Evolutionary conservation across 139 green algal genomes (phyloP).

Genomic region (Chlorella vulgaris): DNA sequence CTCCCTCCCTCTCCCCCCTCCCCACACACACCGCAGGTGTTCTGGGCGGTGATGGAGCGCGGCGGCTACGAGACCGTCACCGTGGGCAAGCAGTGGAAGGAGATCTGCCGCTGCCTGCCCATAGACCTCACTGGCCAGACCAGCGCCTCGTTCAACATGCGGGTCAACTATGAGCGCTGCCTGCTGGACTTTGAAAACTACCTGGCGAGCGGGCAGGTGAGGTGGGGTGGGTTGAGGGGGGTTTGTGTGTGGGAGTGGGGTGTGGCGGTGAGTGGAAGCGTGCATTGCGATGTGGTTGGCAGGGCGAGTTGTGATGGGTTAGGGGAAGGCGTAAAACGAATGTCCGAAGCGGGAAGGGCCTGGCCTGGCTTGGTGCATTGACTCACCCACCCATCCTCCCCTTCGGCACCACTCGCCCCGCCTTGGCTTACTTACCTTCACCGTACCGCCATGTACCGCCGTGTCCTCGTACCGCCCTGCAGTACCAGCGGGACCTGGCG

Average conservation of each 20-base stretch:
- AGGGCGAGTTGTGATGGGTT: not conserved
- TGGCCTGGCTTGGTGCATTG: not conserved
- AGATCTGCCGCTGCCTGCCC: slow-evolving; percentile 68
- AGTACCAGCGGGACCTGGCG: slow-evolving; percentile 48
- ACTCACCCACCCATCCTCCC: not conserved
- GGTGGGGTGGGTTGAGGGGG: not conserved
- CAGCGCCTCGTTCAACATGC: slow-evolving; percentile 74
- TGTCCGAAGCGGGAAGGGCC: no score
- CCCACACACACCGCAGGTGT: slow-evolving; percentile 53
- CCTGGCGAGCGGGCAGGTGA: slow-evolving; percentile 51
- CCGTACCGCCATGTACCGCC: not conserved
- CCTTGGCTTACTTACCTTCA: not conserved
- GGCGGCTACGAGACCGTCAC: slow-evolving; percentile 76
- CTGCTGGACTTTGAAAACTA: slow-evolving; percentile 86
- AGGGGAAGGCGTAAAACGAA: not conserved
- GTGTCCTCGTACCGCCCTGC: slow-evolving; percentile 2
- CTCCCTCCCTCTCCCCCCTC: not conserved
- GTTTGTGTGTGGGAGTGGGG: not conserved
- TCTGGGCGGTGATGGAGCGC: slow-evolving; percentile 73
- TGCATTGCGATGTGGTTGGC: not conserved
- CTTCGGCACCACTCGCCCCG: not conserved
- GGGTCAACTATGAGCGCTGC: slow-evolving; percentile 78
- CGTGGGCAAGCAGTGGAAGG: slow-evolving; percentile 69
- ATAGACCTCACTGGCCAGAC: slow-evolving; percentile 69
- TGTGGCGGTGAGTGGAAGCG: not conserved